Base-by-base conservation (phyloP, 306 rosid genomes). In the Mimosa pudica region DNA sequence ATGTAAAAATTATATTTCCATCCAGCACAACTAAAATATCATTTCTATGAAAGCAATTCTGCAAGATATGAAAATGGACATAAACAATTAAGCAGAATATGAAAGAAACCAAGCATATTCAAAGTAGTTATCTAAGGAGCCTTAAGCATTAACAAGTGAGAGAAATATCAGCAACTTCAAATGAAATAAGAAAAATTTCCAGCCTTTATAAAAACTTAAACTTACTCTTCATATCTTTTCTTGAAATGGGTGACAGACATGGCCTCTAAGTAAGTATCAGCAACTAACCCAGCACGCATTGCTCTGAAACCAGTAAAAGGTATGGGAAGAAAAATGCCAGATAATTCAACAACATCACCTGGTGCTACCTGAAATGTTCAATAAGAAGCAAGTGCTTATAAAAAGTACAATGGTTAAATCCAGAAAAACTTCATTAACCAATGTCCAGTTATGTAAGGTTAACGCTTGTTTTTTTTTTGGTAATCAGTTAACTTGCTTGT, bases 221-320 rank as follows among this genome's bases (percentile, higher is more conserved):
- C 98, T 88, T 85, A 93, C 99, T 95, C 99, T 85, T 95, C 98
- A 73, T 95, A 95, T 95, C 87, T 89, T 86, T 91, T 95, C 96
- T 95, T 95, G 83, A 89, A 90, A 87, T 95, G 99, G 67, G 86
- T 82, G 47, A 95, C 87, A 76, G 99, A 95, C 99, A 93, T 95
- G 87, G 96, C 96, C 84, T 95, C 99, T 87, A 95, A 83, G 90
- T 87, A 95, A 46, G 99, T 95, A 77, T 95, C 99, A 55, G 99
- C 98, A 84, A 95, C 97, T 69, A 95, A 83, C 78, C 99, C 98
- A 20, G 98, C 99, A 16, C 96, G 97, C 99, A 95, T 91, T 84
- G 99, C 99, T 87, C 96, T 89, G 79, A 70, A 95, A 71, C 99
- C 99, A 83, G 88, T 80, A 68, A 93, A 95, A 48, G 98, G 97